phyloP scores from a whole-genome alignment of 2,329 filamentous ascomycete species.

The Fusarium sp. region DNA sequence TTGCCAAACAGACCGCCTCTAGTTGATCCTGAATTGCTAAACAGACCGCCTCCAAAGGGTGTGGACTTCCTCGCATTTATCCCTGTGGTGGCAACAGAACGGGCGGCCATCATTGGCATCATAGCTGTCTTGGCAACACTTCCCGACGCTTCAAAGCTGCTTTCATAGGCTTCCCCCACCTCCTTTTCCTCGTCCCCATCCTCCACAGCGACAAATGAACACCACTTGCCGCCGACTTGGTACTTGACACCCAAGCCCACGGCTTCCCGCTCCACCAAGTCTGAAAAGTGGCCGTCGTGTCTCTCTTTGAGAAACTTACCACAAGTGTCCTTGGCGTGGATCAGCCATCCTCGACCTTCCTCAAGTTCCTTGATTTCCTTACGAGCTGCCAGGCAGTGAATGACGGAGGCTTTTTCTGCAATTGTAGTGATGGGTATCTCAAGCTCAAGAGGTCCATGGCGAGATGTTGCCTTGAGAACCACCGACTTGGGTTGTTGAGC shows the following conservation, averaged over 20 bases:
- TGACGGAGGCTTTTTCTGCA: slow-evolving; percentile 58
- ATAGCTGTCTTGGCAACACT: neutral
- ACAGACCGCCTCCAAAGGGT: neutral
- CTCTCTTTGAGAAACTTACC: slow-evolving; percentile 57
- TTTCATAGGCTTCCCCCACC: slow-evolving; percentile 1
- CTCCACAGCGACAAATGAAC: slow-evolving; percentile 75
- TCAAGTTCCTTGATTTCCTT: slow-evolving; percentile 76
- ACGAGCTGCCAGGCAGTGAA: slow-evolving; percentile 76
- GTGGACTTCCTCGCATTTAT: neutral
- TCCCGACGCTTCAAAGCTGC: neutral
- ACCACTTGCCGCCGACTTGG: slow-evolving; percentile 75
- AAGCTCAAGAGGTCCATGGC: slow-evolving; percentile 67
- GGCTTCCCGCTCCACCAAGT: slow-evolving; percentile 71
- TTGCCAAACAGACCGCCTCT: neutral
- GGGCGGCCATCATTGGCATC: neutral
- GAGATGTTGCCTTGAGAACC: slow-evolving; percentile 64
- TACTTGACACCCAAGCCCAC: slow-evolving; percentile 71
- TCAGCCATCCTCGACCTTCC: slow-evolving; percentile 73
- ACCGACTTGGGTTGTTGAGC: slow-evolving; percentile 59
- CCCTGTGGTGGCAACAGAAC: neutral
- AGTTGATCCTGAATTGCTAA: neutral
- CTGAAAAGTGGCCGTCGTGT: slow-evolving; percentile 61
- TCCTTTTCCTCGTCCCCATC: slow-evolving; percentile 38
- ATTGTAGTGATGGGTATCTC: slow-evolving; percentile 68
- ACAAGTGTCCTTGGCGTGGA: slow-evolving; percentile 56